Conservation (phyloP, 305 asterid genomes). For the Fraxinus floribunda region DNA sequence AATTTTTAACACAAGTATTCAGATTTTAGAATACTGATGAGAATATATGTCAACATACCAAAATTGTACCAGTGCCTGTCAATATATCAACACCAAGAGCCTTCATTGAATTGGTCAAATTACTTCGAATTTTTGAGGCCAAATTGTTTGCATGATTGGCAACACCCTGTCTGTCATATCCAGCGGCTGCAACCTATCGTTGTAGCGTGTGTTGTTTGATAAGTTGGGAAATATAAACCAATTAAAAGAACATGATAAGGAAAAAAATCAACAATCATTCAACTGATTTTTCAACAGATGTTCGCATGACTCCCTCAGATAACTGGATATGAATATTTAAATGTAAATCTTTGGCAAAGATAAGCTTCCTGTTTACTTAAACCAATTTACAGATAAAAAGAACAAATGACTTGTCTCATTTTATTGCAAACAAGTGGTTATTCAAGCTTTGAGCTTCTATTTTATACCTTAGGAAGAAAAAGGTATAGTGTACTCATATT, state of each 20-base stretch:
- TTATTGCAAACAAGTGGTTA: not conserved
- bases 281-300: not conserved
- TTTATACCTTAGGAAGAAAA: slow-evolving; percentile 6
- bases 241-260: not conserved
- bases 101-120: slow-evolving; percentile 87
- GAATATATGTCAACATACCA: slow-evolving; percentile 53
- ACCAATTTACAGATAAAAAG: slow-evolving; percentile 5
- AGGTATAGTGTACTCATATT: slow-evolving; percentile 1
- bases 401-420: not conserved
- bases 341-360: slow-evolving; percentile 7
- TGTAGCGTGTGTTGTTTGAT: slow-evolving; percentile 20
- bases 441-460: slow-evolving; percentile 1
- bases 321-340: not conserved
- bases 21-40: slow-evolving; percentile 3
- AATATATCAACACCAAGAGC: slow-evolving; percentile 95
- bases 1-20: not conserved
- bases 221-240: slow-evolving; percentile 14
- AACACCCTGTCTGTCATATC: slow-evolving; percentile 92
- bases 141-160: slow-evolving; percentile 94
- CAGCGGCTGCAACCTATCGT: slow-evolving; percentile 87
- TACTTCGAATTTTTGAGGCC: slow-evolving; percentile 86
- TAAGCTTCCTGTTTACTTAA: slow-evolving; percentile 4
- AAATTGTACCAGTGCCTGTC: slow-evolving; percentile 78
- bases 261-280: not conserved
- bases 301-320: not conserved